Percentiles rank a stretch among this genome's conserved stretches.
Evolutionary conservation across 108 stramenopile species (phyloP).

Genomic region (Nitzschia sp.): DNA sequence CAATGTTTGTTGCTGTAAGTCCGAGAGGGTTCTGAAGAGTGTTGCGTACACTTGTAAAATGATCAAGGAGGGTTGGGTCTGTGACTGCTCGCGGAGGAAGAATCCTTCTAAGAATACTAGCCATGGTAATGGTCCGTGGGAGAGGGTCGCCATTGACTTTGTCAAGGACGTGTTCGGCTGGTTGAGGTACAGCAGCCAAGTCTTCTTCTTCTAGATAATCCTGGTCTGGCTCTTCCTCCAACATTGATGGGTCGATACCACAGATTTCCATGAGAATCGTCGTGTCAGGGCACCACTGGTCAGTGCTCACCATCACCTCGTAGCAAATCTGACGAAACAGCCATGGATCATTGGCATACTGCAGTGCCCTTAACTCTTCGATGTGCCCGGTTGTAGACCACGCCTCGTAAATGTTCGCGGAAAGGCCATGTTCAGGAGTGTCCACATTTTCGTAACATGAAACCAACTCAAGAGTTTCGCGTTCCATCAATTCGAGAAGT

Average conservation of each 20-base stretch:
- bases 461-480: conserved; percentile 40
- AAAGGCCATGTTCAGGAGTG: conserved; percentile 39
- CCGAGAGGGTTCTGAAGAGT: conserved; percentile 42
- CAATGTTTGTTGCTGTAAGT: conserved; percentile 43
- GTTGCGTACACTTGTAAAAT: conserved; percentile 45
- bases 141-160: conserved; percentile 54
- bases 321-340: conserved; percentile 60
- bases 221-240: conserved; percentile 35
- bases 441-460: conserved; percentile 48
- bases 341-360: conserved; percentile 29
- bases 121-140: conserved; percentile 34
- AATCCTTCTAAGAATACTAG: conserved; percentile 55
- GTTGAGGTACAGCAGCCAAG: conserved; percentile 42
- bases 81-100: conserved; percentile 47
- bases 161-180: conserved; percentile 52
- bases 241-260: conserved; percentile 38
- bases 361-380: conserved; percentile 43
- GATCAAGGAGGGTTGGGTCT: conserved; percentile 38
- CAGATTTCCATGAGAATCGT: conserved; percentile 53
- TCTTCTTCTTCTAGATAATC: conserved; percentile 37
- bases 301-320: conserved; percentile 55
- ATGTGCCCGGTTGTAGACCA: conserved; percentile 54
- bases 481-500: conserved; percentile 49
- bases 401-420: conserved; percentile 43
- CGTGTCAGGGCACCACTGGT: conserved; percentile 68